Base-by-base conservation (phyloP, 176 grass and related monocot genomes). In the Juncus inflexus region DNA sequence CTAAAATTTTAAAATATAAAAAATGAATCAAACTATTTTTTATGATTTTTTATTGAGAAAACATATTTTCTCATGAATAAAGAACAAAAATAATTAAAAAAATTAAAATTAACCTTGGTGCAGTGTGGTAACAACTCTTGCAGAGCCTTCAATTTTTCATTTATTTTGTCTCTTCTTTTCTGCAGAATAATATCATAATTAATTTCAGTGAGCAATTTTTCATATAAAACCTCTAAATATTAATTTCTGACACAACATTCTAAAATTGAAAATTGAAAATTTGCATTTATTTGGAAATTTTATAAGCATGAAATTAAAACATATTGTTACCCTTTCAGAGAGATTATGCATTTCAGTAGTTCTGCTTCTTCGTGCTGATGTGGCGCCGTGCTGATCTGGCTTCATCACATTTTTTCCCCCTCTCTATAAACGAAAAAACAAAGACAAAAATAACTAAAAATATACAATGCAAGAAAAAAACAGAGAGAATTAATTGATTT, bases 161-260 rank as follows among this genome's bases (percentile, higher is more conserved):
- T 90, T 68, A 90, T 90, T 75, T 4, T 90, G 66, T 90, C 87
- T 68, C 87, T 80, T 78, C 87, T 83, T 74, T 83, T 80, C 87
- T 90, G 28, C 13, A 83, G 37, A 35, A 40, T 50, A 2, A 40
- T 69, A 50, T 16, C 3, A 65, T 45, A 39, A 69, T 63, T 62
- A 38, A 15, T 56, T 12, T 9, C 54, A 37, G 40, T 66, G 35
- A 35, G 16, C 7, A 66, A 50, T 52, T 66, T 9, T 47, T 47
- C 43, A 9, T 47, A 47, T 9, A 47, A 47, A 9, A 47, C 43
- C 43, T 47, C 9, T 5, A 5, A 47, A 47, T 1, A 1, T 1
- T 9, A 1, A 47, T 1, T 6, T 47, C 9, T 47, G 1, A 47
- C 43, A 47, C 43, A 6, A 47, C 43, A 47, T 47, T 9, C 43